Evolutionary conservation across 768 basidiomycete species (phyloP).

Genomic region (Tulasnella calospora): DNA sequence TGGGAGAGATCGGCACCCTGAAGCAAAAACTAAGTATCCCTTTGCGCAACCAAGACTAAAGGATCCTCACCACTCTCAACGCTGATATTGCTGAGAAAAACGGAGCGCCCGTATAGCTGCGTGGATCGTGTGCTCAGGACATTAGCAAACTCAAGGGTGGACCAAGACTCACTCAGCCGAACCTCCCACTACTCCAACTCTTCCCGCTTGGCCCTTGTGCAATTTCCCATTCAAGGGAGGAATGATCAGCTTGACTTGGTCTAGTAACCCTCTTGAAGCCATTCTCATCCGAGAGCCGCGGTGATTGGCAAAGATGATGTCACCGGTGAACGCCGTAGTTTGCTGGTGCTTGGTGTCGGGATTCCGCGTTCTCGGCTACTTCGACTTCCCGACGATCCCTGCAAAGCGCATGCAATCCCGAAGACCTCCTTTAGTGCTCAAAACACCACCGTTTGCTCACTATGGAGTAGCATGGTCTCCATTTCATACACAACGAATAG

Average conservation of each 20-base stretch:
- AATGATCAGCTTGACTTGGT: slow-evolving; percentile 75
- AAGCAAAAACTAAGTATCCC: not conserved
- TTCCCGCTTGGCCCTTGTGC: slow-evolving; percentile 93
- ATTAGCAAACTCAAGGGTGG: slow-evolving; percentile 1
- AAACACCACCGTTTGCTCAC: slow-evolving; percentile 80
- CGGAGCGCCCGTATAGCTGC: slow-evolving; percentile 92
- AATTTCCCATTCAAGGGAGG: slow-evolving; percentile 84
- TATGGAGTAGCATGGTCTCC: slow-evolving; percentile 81
- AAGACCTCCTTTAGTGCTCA: slow-evolving; percentile 36
- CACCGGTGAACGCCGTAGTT: not conserved
- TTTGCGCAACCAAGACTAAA: not conserved
- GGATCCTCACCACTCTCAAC: slow-evolving; percentile 61
- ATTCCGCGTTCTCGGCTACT: not conserved
- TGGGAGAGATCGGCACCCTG: slow-evolving; percentile 93
- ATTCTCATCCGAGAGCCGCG: not conserved
- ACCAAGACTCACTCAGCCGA: slow-evolving; percentile 72
- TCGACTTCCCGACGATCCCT: not conserved
- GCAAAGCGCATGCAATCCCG: slow-evolving; percentile 16
- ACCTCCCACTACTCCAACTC: slow-evolving; percentile 91
- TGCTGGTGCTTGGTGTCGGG: not conserved
- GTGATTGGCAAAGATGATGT: not conserved
- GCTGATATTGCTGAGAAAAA: slow-evolving; percentile 93
- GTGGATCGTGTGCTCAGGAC: not conserved
- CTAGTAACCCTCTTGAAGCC: slow-evolving; percentile 50
- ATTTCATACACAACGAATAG: slow-evolving; percentile 68